Evolutionary conservation across 2,329 filamentous ascomycete species (phyloP).

Genomic region (Epichloe amarillans): DNA sequence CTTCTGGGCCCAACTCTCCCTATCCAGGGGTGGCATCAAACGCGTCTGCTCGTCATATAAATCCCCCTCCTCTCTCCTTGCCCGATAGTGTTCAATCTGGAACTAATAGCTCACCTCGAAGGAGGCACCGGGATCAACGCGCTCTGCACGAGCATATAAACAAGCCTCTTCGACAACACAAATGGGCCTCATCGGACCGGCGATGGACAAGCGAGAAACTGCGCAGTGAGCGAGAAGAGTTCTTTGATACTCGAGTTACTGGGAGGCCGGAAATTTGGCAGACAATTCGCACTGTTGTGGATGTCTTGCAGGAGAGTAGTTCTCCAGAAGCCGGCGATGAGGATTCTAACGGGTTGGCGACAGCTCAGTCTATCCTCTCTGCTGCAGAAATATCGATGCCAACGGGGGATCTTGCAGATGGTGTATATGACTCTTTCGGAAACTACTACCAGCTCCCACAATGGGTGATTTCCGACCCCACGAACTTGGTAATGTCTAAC

Average conservation of each 20-base stretch:
- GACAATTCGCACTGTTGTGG: slow-evolving; percentile 53
- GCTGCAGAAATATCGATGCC: slow-evolving; percentile 66
- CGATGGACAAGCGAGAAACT: slow-evolving; percentile 59
- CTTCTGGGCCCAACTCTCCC: slow-evolving; percentile 38
- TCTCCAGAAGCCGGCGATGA: slow-evolving; percentile 22
- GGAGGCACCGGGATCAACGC: slow-evolving; percentile 22
- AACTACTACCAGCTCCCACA: slow-evolving; percentile 57
- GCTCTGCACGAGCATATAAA: slow-evolving; percentile 55
- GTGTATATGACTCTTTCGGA: slow-evolving; percentile 58
- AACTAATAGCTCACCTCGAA: slow-evolving; percentile 12
- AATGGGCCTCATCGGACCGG: slow-evolving; percentile 50
- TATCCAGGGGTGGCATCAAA: slow-evolving; percentile 36
- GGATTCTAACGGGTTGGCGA: slow-evolving; percentile 34
- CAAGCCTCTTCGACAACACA: slow-evolving; percentile 50
- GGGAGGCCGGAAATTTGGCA: slow-evolving; percentile 71
- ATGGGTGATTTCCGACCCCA: slow-evolving; percentile 55
- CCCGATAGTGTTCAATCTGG: slow-evolving; percentile 16
- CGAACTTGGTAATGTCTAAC: slow-evolving; percentile 32
- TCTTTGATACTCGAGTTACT: slow-evolving; percentile 81
- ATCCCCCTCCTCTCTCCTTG: slow-evolving; percentile 24
- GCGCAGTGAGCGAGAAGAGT: slow-evolving; percentile 60
- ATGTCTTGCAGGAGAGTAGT: slow-evolving; percentile 50
- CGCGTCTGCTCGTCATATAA: slow-evolving; percentile 41
- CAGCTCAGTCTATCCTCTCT: slow-evolving; percentile 68
- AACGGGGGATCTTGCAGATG: slow-evolving; percentile 57